Evolutionary conservation across 108 stramenopile genomes (phyloP), one percentile per base, ranked within the genome.

Genomic region (Pseudonitzschia delicatissima): DNA sequence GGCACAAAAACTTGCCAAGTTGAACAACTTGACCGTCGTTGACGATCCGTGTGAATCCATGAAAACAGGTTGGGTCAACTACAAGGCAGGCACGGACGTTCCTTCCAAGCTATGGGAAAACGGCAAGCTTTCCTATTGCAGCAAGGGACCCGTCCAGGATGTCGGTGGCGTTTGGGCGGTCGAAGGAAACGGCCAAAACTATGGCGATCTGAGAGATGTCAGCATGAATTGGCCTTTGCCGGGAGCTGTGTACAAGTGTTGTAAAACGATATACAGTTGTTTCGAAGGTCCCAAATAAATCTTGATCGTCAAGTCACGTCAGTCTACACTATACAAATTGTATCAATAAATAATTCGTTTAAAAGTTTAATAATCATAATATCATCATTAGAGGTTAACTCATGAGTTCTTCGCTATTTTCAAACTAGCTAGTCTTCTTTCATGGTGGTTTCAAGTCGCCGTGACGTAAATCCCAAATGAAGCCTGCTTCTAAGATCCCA

Each of bases 401-500:
- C n/a, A 42, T 2, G 15, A 42, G 0, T 42, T 15, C 15, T 15
- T 2, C 0, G 15, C 11, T 42, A 42, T 0, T 15, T 42, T 42
- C 15, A 15, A 15, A 42, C 26, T 18, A 55, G 2, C 27, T 33
- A 55, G 0, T 67, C 36, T 36, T 51, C 39, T n/a, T 55, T 55
- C 29, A 5, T 27, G 21, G 13, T 31, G 31, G 26, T 55, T 55
- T 55, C 6, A 0, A 55, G 53, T 11, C 72, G 47, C 39, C 17
- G 32, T 12, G 59, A 79, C 48, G 65, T 31, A 77, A 86, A 92
- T 20, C 91, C 91, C 18, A 92, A 62, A 57, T 92, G 88, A 33
- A 88, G 72, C 40, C 87, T 51, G 31, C 73, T 68, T 18, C 82
- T 33, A 39, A 82, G 57, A 61, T 88, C 87, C 91, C 91, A 92